These are phyloP conservation scores for Pezicula rhizophila DNA, from an alignment of 2,329 filamentous ascomycete genomes.

Conservation along the genomic window DNA sequence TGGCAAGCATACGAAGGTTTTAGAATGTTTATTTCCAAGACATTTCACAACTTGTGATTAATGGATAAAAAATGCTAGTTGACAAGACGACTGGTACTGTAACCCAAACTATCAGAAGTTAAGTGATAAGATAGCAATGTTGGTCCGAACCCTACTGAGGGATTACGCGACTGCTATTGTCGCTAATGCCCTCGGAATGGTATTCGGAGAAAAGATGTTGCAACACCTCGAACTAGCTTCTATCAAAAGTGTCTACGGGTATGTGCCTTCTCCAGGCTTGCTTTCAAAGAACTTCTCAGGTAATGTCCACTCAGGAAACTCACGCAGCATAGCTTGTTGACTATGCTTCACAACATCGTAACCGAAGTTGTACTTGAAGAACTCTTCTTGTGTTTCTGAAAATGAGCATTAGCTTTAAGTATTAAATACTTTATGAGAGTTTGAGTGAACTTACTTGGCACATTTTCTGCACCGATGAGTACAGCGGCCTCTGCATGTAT, in stretches of 20 bases:
- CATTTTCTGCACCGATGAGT: constrained; percentile 21
- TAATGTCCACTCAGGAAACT: constrained; percentile 11
- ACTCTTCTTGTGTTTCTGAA: constrained; percentile 20
- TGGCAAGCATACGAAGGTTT: too few species aligned
- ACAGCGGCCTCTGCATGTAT: constrained; percentile 24
- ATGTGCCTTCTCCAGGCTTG: constrained; percentile 10
- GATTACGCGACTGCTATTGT: too few species aligned
- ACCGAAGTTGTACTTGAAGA: constrained; percentile 23
- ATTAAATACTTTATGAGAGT: background rate
- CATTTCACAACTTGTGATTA: too few species aligned
- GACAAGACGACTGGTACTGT: too few species aligned
- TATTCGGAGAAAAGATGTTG: too few species aligned
- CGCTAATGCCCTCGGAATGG: too few species aligned
- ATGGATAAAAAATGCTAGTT: too few species aligned
- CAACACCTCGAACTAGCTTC: too few species aligned
- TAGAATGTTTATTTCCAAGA: too few species aligned
- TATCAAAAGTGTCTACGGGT: constrained; percentile 4
- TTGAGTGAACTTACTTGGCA: constrained; percentile 23
- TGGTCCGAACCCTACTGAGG: too few species aligned
- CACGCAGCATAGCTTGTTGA: constrained; percentile 5
- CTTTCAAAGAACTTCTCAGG: constrained; percentile 15
- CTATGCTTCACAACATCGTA: constrained; percentile 22
- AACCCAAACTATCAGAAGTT: too few species aligned
- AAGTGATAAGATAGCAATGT: too few species aligned
- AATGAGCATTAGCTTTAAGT: background rate